phyloP scores from a whole-genome alignment of 2,329 filamentous ascomycete genomes.

The Aphanocladium album region DNA sequence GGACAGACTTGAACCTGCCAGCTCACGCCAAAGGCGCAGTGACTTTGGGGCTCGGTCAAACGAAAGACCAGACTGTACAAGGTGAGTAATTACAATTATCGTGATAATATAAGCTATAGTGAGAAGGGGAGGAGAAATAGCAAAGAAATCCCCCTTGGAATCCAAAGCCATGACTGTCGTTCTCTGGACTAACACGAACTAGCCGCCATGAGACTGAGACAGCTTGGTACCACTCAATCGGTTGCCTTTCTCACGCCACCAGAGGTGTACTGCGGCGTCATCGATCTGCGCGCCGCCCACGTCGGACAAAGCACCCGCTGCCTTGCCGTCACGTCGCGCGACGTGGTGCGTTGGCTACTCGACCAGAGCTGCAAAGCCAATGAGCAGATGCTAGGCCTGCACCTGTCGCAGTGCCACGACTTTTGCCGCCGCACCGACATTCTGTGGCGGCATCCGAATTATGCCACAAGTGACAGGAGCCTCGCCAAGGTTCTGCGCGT shows the following conservation, averaged over 20 bases:
- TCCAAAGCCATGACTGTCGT: no score
- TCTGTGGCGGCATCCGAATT: constrained; percentile 34
- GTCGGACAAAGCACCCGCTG: neutral
- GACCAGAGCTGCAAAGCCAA: constrained; percentile 57
- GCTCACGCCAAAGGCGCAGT: constrained; percentile 42
- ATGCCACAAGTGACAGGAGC: constrained; percentile 29
- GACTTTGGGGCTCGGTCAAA: constrained; percentile 51
- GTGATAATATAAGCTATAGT: no score
- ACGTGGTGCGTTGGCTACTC: constrained; percentile 52
- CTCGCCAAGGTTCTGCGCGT: constrained; percentile 26
- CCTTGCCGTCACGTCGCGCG: constrained; percentile 15
- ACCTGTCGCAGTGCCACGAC: constrained; percentile 55
- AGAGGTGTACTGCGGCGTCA: constrained; percentile 58
- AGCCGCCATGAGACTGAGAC: constrained; percentile 62
- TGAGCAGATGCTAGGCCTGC: constrained; percentile 54
- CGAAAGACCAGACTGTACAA: constrained; percentile 59
- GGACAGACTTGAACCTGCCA: constrained; percentile 55
- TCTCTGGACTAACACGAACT: neutral
- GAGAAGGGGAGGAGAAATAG: neutral
- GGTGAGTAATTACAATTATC: constrained; percentile 29
- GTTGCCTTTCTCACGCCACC: constrained; percentile 52
- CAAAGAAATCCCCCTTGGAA: neutral
- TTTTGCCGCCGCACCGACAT: constrained; percentile 55
- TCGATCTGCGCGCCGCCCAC: constrained; percentile 31
- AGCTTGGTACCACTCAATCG: constrained; percentile 51